Conservation (phyloP, 352 stramenopile genomes). For the Elongisporangium anandrum region DNA sequence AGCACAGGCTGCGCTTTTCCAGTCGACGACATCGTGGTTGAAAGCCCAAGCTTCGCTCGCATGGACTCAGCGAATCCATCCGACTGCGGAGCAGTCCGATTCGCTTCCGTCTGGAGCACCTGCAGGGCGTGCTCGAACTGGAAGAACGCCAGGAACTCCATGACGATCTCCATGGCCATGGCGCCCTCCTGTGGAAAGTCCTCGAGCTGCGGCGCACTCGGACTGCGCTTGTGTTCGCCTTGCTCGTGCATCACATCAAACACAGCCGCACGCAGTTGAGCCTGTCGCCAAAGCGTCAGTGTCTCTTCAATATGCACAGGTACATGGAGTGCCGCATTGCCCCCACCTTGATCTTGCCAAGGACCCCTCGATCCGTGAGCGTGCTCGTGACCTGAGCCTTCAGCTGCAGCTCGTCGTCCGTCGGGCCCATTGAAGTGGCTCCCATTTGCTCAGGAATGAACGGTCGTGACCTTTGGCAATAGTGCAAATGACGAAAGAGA, state of each 20-base stretch:
- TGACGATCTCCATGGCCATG: conserved; percentile 43
- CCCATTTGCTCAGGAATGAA: neutral
- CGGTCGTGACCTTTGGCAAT: neutral
- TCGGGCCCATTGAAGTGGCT: conserved; percentile 17
- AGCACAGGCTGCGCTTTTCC: conserved; percentile 11
- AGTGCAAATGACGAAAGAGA: neutral
- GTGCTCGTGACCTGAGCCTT: conserved; percentile 58
- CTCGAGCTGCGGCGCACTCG: conserved; percentile 14
- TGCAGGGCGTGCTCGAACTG: conserved; percentile 49
- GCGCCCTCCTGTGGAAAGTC: conserved; percentile 19
- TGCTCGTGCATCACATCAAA: conserved; percentile 75
- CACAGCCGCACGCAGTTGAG: conserved; percentile 65
- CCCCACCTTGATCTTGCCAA: conserved; percentile 66
- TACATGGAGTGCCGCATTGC: no score
- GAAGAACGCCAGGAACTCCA: conserved; percentile 58
- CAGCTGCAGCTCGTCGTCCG: conserved; percentile 50
- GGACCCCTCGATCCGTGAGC: conserved; percentile 55
- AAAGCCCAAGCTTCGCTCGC: neutral
- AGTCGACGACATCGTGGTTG: neutral
- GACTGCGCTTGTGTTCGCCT: conserved; percentile 5
- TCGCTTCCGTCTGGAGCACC: conserved; percentile 44
- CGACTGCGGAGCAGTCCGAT: neutral
- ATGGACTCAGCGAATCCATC: neutral
- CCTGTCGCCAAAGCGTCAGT: conserved; percentile 14
- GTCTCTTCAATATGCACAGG: no score